These are phyloP conservation scores for Apiospora aurea DNA, from an alignment of 2,329 filamentous ascomycete species.

Conservation along the genomic window DNA sequence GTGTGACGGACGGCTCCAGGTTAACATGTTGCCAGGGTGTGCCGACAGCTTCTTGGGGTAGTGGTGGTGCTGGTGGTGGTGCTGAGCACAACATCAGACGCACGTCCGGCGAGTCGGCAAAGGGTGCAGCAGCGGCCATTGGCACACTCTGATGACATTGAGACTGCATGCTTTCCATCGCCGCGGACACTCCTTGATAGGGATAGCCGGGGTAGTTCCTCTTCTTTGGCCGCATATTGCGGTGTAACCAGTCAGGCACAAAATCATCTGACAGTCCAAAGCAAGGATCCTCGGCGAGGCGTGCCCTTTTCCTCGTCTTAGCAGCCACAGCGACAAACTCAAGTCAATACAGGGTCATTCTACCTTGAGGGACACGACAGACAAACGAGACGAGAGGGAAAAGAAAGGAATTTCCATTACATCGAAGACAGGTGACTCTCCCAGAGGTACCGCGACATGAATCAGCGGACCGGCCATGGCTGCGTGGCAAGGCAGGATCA, in stretches of 20 bases:
- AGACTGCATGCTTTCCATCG: neutral
- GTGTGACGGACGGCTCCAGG: neutral
- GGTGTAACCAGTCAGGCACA: conserved; percentile 5
- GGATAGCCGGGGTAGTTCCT: neutral
- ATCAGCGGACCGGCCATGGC: conserved; percentile 11
- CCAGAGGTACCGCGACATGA: neutral
- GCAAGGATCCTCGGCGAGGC: conserved; percentile 11
- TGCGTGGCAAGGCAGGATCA: neutral
- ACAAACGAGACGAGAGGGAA: neutral
- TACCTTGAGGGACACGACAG: neutral
- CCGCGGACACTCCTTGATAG: neutral
- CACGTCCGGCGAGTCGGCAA: neutral
- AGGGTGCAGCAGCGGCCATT: neutral
- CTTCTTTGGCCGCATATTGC: neutral
- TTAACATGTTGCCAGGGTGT: conserved; percentile 6
- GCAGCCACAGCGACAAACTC: neutral
- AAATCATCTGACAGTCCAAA: conserved; percentile 3
- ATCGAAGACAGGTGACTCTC: neutral
- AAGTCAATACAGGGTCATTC: neutral
- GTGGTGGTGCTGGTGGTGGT: neutral
- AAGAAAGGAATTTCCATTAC: conserved; percentile 1
- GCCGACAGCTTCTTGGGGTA: neutral
- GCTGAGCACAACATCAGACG: neutral
- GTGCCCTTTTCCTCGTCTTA: neutral
- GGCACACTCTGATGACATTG: neutral